Percentiles rank a stretch among this genome's conserved stretches.
Evolutionary conservation across 2,329 filamentous ascomycete species (phyloP).

Genomic region (Dothiorella sarmentorum): DNA sequence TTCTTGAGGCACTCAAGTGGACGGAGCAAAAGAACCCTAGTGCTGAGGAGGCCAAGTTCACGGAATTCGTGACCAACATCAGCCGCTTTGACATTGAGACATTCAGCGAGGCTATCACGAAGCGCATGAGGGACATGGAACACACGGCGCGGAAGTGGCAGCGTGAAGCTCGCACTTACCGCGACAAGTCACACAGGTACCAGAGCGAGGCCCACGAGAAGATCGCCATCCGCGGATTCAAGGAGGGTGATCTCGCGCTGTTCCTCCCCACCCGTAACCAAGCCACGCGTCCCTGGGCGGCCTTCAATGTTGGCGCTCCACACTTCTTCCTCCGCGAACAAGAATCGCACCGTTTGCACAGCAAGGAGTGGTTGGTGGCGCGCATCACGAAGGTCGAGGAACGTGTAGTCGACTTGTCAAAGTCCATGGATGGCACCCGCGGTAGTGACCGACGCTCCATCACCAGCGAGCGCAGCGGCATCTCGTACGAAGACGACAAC

Average conservation of each 20-base stretch:
- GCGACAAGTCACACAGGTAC: constrained; percentile 76
- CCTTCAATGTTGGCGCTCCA: constrained; percentile 95
- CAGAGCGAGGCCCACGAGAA: constrained; percentile 91
- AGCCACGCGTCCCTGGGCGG: constrained; percentile 91
- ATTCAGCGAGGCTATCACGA: constrained; percentile 81
- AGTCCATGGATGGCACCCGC: constrained; percentile 58
- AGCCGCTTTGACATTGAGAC: constrained; percentile 78
- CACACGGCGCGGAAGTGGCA: constrained; percentile 91
- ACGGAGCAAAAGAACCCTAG: constrained; percentile 64
- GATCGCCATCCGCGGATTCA: constrained; percentile 93
- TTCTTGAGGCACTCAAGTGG: constrained; percentile 79
- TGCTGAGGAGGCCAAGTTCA: constrained; percentile 69
- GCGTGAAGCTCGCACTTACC: constrained; percentile 79
- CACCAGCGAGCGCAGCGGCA: constrained; percentile 48
- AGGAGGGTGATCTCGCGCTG: constrained; percentile 89
- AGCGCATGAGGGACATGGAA: constrained; percentile 89
- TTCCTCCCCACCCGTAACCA: constrained; percentile 95
- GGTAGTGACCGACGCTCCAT: constrained; percentile 44
- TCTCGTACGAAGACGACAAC: constrained; percentile 79
- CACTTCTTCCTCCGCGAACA: constrained; percentile 96
- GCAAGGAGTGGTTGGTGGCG: constrained; percentile 93
- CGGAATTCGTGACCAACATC: constrained; percentile 68
- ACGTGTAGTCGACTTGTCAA: constrained; percentile 86
- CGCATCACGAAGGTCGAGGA: constrained; percentile 89
- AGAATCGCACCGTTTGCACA: constrained; percentile 77